These are phyloP conservation scores for Eucalyptus curtisii DNA, from an alignment of 345 rosid genomes.

Conservation along the genomic window DNA sequence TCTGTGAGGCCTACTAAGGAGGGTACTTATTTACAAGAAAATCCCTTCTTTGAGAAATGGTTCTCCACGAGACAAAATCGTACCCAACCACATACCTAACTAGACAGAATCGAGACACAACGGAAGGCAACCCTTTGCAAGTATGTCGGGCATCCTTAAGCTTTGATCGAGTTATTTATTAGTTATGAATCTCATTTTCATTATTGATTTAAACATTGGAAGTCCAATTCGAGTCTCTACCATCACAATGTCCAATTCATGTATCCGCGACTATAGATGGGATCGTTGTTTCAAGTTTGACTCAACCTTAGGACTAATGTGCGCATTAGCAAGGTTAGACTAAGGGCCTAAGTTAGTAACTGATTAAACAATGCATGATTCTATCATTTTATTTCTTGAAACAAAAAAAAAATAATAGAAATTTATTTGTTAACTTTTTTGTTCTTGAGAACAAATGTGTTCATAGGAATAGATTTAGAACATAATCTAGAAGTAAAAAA, in stretches of 20 bases:
- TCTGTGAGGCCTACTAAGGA: fast-evolving
- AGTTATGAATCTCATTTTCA: not conserved
- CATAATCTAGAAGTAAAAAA: fast-evolving
- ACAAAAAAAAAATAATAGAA: too few species aligned
- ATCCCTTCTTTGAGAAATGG: not conserved
- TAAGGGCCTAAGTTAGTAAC: too few species aligned
- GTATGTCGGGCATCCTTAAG: not conserved
- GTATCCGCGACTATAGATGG: not conserved
- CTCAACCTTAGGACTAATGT: not conserved
- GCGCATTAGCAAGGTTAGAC: not conserved
- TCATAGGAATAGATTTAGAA: not conserved
- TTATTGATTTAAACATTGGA: not conserved
- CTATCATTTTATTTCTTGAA: too few species aligned
- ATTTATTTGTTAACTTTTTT: too few species aligned
- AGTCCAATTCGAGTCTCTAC: not conserved
- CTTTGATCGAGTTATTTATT: not conserved
- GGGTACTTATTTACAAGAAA: not conserved
- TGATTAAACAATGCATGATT: fast-evolving
- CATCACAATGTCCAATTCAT: not conserved
- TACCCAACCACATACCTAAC: not conserved
- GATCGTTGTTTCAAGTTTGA: not conserved
- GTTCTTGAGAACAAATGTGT: fast-evolving
- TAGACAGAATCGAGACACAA: not conserved
- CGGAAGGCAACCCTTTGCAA: not conserved
- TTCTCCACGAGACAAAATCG: not conserved